Percentiles rank a stretch among this genome's conserved stretches.
Evolutionary conservation across 805 yeast genomes (phyloP).

Genomic region (Cyberlindnera amylophila): DNA sequence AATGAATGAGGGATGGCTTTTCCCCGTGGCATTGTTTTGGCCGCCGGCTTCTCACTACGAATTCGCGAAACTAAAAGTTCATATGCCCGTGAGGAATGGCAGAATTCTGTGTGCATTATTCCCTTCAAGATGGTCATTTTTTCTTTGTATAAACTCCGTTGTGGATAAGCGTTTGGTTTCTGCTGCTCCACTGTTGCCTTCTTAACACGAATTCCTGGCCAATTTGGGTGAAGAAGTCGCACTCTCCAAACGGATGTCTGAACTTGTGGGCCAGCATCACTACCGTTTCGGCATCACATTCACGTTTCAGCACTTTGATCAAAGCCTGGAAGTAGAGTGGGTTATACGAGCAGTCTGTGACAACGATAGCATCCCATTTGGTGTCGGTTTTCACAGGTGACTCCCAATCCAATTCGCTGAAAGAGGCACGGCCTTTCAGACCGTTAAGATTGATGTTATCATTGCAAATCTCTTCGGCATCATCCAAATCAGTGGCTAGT

Average conservation of each 20-base stretch:
- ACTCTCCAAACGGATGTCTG: slow-evolving; percentile 26
- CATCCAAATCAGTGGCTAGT: slow-evolving; percentile 35
- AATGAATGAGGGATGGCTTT: no score
- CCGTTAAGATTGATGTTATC: slow-evolving; percentile 27
- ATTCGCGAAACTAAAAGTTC: not conserved
- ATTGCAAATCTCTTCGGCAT: slow-evolving; percentile 35
- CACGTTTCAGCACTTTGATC: slow-evolving; percentile 28
- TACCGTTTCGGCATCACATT: slow-evolving; percentile 10
- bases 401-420: slow-evolving; percentile 37
- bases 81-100: no score
- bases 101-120: no score
- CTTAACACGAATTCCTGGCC: slow-evolving; percentile 7
- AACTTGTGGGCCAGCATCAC: slow-evolving; percentile 25
- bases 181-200: slow-evolving; percentile 20
- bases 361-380: slow-evolving; percentile 35
- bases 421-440: slow-evolving; percentile 16
- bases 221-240: slow-evolving; percentile 22
- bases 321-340: slow-evolving; percentile 36
- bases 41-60: no score
- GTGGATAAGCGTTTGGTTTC: slow-evolving; percentile 19
- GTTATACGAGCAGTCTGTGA: slow-evolving; percentile 42
- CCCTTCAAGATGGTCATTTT: no score
- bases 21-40: no score
- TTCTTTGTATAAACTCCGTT: slow-evolving; percentile 19
- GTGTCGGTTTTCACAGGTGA: slow-evolving; percentile 13